Conservation (phyloP, 352 stramenopile genomes). For the Pythium rhizo-oryzae region DNA sequence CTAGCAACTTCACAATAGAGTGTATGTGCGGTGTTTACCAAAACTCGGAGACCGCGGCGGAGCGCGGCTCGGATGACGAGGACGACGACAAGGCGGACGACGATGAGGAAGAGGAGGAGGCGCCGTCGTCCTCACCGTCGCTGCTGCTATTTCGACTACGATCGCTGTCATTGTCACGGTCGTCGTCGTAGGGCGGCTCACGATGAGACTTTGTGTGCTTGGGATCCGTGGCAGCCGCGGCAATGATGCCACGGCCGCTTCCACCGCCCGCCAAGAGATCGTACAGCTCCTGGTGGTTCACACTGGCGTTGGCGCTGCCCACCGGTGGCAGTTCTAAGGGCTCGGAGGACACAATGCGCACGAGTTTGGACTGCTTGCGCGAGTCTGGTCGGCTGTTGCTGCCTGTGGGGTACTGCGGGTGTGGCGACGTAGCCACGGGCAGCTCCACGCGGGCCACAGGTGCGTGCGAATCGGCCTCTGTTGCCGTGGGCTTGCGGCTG, state of each 20-base stretch:
- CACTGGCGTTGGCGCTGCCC: neutral
- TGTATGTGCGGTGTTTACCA: slow-evolving; percentile 19
- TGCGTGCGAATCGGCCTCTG: neutral
- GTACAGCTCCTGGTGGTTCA: neutral
- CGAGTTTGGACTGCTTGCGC: slow-evolving; percentile 24
- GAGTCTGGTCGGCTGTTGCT: neutral
- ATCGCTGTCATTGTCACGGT: slow-evolving; percentile 23
- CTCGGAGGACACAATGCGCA: slow-evolving; percentile 22
- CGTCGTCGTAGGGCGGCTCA: neutral
- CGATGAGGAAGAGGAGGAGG: too few species aligned
- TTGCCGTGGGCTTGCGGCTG: neutral
- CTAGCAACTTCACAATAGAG: slow-evolving; percentile 1
- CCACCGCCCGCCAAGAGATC: too few species aligned
- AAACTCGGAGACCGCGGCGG: slow-evolving; percentile 38
- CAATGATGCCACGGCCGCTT: neutral
- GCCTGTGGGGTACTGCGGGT: neutral
- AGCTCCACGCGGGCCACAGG: neutral
- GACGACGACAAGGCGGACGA: slow-evolving; percentile 16
- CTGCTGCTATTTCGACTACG: neutral
- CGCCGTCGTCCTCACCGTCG: slow-evolving; percentile 25
- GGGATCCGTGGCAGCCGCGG: too few species aligned
- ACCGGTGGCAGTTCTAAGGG: too few species aligned
- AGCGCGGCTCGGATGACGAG: slow-evolving; percentile 33
- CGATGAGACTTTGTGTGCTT: too few species aligned
- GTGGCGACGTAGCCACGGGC: neutral